Evolutionary conservation across 805 yeast species (phyloP).

Genomic region (Kregervanrija pseudodelftensis): DNA sequence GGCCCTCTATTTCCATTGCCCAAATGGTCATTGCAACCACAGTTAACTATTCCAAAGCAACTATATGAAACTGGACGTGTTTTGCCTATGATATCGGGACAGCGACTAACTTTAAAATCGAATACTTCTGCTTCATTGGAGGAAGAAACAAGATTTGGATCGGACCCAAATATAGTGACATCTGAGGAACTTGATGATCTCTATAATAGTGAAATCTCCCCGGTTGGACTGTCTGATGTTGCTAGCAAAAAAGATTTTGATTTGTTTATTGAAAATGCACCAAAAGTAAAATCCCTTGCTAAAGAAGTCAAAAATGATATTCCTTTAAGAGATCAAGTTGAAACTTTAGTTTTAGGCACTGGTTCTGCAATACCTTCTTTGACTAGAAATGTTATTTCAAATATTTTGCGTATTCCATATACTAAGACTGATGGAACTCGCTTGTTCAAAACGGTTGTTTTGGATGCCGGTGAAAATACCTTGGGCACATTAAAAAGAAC

Average conservation of each 20-base stretch:
- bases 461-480: constrained; percentile 97
- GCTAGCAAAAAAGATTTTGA: constrained; percentile 8
- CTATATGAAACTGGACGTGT: constrained; percentile 13
- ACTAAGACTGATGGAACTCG: constrained; percentile 4
- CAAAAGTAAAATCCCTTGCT: constrained; percentile 2
- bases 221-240: constrained; percentile 6
- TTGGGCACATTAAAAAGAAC: constrained; percentile 62
- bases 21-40: constrained; percentile 23
- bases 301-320: constrained; percentile 8
- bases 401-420: constrained; percentile 65
- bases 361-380: constrained; percentile 88
- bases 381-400: constrained; percentile 78
- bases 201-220: constrained; percentile 22
- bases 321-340: constrained; percentile 44
- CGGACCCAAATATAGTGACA: constrained; percentile 9
- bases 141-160: constrained; percentile 4
- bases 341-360: constrained; percentile 77
- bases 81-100: constrained; percentile 24
- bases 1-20: constrained; percentile 38
- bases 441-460: constrained; percentile 39
- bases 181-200: constrained; percentile 19
- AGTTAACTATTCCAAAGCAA: constrained; percentile 18
- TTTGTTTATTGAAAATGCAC: constrained; percentile 2
- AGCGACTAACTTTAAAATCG: constrained; percentile 17
- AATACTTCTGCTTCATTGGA: constrained; percentile 7